Percentiles rank a stretch among this genome's conserved stretches.
Conservation (phyloP, 352 stramenopile genomes). For the Elongisporangium undulatum region DNA sequence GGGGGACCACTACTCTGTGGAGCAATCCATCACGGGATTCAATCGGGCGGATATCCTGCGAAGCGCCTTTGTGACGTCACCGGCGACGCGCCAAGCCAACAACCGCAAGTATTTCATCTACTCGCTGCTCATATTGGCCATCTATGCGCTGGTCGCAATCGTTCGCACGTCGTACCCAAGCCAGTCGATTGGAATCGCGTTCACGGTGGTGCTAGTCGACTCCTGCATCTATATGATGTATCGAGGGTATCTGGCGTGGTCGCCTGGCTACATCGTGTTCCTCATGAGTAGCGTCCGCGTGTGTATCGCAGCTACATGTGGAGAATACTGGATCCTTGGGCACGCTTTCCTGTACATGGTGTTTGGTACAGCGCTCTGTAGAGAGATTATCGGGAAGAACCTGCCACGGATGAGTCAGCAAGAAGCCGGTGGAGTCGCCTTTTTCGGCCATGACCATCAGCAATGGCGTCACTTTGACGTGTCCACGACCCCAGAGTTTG, state of each 20-base stretch:
- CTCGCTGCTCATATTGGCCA: slow-evolving; percentile 35
- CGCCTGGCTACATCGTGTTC: slow-evolving; percentile 78
- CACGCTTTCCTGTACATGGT: slow-evolving; percentile 79
- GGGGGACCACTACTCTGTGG: slow-evolving; percentile 74
- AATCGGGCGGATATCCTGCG: slow-evolving; percentile 71
- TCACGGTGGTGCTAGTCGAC: slow-evolving; percentile 72
- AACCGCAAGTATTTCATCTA: slow-evolving; percentile 56
- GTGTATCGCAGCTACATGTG: slow-evolving; percentile 62
- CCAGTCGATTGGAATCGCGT: slow-evolving; percentile 54
- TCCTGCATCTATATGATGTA: slow-evolving; percentile 70
- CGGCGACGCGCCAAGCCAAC: slow-evolving; percentile 30
- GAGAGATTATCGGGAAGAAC: slow-evolving; percentile 80
- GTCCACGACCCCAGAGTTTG: slow-evolving; percentile 79
- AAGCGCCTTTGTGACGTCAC: slow-evolving; percentile 68
- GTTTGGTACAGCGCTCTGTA: slow-evolving; percentile 68
- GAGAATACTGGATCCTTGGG: slow-evolving; percentile 76
- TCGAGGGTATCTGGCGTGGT: slow-evolving; percentile 68
- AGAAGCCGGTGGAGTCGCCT: slow-evolving; percentile 76
- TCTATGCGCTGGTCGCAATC: slow-evolving; percentile 60
- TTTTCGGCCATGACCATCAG: slow-evolving; percentile 76
- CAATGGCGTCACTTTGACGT: slow-evolving; percentile 64
- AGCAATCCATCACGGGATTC: slow-evolving; percentile 71
- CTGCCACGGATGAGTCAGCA: slow-evolving; percentile 79
- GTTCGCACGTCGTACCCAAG: slow-evolving; percentile 51
- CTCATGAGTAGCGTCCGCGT: slow-evolving; percentile 65